These are phyloP conservation scores for Hippophae gyantsensis DNA, from an alignment of 306 rosid genomes.

Conservation along the genomic window DNA sequence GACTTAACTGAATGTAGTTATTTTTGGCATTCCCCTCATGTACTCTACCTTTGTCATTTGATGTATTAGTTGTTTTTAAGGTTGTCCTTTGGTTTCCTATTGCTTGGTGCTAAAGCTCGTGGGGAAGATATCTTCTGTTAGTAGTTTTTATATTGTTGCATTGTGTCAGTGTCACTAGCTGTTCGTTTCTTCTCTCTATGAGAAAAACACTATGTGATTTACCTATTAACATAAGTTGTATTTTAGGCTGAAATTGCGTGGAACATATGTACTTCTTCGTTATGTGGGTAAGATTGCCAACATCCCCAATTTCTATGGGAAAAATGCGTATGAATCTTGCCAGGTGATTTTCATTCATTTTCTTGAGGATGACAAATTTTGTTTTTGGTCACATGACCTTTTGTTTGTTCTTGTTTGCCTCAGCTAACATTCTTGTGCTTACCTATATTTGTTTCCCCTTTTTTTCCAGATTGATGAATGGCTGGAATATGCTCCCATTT, in stretches of 20 bases:
- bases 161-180: not conserved
- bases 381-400: not conserved
- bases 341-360: slow-evolving; percentile 41
- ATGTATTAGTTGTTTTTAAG: no score
- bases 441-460: not conserved
- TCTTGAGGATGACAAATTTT: not conserved
- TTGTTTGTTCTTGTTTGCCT: not conserved
- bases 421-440: not conserved
- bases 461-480: slow-evolving; percentile 59
- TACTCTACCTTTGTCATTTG: no score
- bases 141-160: no score
- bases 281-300: slow-evolving; percentile 44
- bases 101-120: no score
- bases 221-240: not conserved
- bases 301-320: slow-evolving; percentile 56
- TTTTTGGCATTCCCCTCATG: no score
- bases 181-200: not conserved
- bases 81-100: no score
- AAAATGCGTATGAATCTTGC: slow-evolving; percentile 45
- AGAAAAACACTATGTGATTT: not conserved
- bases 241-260: slow-evolving; percentile 52
- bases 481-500: slow-evolving; percentile 65
- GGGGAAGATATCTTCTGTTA: no score
- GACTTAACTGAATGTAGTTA: no score
- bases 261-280: slow-evolving; percentile 55